Conservation (phyloP, 2,329 filamentous ascomycete genomes). For the Pleomassaria siparia region DNA sequence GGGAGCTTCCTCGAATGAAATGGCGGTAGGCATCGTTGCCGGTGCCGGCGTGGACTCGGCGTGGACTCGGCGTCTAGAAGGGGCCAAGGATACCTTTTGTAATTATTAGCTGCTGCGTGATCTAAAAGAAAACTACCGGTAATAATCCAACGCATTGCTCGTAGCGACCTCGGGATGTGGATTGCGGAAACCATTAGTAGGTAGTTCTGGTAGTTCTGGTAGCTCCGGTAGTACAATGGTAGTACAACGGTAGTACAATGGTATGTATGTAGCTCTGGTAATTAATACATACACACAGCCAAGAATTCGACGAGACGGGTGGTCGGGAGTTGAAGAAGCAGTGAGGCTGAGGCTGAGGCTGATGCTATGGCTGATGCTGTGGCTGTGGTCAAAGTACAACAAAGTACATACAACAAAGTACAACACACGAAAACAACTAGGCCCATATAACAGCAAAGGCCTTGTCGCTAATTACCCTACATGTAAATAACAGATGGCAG, state of each 20-base stretch:
- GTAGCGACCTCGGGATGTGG: too few species aligned
- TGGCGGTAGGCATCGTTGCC: neutral
- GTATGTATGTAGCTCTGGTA: too few species aligned
- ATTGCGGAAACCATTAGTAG: too few species aligned
- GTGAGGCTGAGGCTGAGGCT: too few species aligned
- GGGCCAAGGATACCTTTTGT: neutral
- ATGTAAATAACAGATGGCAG: neutral
- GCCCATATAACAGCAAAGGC: constrained; percentile 1
- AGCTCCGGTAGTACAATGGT: too few species aligned
- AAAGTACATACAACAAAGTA: neutral
- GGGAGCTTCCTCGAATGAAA: constrained; percentile 1
- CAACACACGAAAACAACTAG: constrained; percentile 5
- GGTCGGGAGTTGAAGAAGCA: neutral
- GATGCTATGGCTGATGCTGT: neutral
- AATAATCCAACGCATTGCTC: neutral
- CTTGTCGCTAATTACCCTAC: neutral
- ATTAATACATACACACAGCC: neutral
- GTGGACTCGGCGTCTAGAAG: neutral
- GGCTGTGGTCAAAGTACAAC: neutral
- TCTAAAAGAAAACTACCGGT: neutral
- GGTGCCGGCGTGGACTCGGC: neutral
- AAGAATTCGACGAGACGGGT: neutral
- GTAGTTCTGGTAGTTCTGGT: too few species aligned
- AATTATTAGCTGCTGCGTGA: neutral
- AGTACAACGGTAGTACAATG: too few species aligned